Evolutionary conservation across 768 basidiomycete species (phyloP), one percentile per base, ranked within the genome.

Genomic region (Psilocybe azurescens): DNA sequence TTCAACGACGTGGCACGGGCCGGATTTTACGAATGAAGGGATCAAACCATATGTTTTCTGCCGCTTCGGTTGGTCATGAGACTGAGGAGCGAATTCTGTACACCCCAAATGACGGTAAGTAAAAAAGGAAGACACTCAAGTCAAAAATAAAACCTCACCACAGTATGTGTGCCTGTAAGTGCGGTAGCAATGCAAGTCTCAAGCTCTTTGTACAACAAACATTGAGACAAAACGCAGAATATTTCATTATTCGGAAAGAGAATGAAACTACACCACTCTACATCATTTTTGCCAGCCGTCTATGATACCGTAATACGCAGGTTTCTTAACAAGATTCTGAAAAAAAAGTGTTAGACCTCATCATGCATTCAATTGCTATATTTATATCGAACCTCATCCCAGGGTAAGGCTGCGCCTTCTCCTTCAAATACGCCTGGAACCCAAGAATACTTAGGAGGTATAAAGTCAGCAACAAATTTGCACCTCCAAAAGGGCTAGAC

Each of bases 291-390:
- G 62, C 61, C 64, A 70, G 5, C 69, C 73, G 24, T 66, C 67
- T 11, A 75, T 70, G 36, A 79, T 79, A 18, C 78, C 78, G 50
- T 73, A 67, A 59, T 78, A 80, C 2, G 79, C 79, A 18, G 77
- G 78, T 69, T 79, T 79, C 58, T 69, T 70, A 11, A 69, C 62
- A 24, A 78, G 58, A 55, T 74, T 74, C 70, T 74, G 62, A 32
- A 48, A 70, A 76, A 76, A 10, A 24, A 38, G 36, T 49, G 20
- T 58, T 24, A 54, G 53, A 13, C 30, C 36, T 16, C 46, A 38
- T 44, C 29, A 33, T 52, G 20, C 7, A 30, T n/a, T 57, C n/a
- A 24, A 50, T 20, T 5, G 16, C 28, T 49, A 33, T 50, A 39
- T 33, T 52, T 32, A 32, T 18, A 20, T 58, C 67, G 41, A 50